Percentiles rank a stretch among this genome's conserved stretches.
Conservation (phyloP, 306 rosid species). For the Macrotyloma uniflorum region DNA sequence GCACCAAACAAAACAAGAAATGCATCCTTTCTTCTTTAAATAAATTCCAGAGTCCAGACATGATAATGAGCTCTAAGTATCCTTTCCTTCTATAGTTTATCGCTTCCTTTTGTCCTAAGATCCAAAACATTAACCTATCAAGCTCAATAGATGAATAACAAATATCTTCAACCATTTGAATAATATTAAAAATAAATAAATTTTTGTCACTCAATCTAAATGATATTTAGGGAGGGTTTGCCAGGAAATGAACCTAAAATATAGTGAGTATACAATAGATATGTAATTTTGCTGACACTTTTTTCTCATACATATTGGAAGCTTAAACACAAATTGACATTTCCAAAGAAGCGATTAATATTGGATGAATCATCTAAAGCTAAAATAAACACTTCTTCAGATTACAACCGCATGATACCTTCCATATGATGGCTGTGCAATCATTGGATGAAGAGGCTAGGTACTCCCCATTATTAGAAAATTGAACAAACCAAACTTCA, state of each 20-base stretch:
- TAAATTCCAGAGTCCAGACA: background rate
- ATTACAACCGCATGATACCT: slow-evolving; percentile 56
- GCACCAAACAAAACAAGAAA: slow-evolving; percentile 17
- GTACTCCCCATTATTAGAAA: slow-evolving; percentile 82
- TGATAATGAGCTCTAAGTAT: background rate
- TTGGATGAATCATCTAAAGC: background rate
- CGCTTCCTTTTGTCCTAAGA: background rate
- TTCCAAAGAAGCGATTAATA: background rate
- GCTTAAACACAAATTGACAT: background rate
- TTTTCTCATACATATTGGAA: background rate
- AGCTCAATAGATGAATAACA: background rate
- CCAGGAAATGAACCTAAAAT: background rate
- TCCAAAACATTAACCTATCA: background rate
- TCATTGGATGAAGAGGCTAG: slow-evolving; percentile 92
- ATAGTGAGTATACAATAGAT: background rate
- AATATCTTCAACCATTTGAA: background rate
- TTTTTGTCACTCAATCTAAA: background rate
- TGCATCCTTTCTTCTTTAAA: background rate
- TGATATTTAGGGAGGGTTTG: background rate
- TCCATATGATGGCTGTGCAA: slow-evolving; percentile 87
- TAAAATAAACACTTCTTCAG: background rate
- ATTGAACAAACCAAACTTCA: slow-evolving; percentile 96
- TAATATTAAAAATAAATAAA: background rate
- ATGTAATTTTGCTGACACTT: background rate
- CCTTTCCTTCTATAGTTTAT: background rate